Evolutionary conservation across 2,329 filamentous ascomycete genomes (phyloP), one percentile per base, ranked within the genome.

Genomic region (Anthostomella pinea): DNA sequence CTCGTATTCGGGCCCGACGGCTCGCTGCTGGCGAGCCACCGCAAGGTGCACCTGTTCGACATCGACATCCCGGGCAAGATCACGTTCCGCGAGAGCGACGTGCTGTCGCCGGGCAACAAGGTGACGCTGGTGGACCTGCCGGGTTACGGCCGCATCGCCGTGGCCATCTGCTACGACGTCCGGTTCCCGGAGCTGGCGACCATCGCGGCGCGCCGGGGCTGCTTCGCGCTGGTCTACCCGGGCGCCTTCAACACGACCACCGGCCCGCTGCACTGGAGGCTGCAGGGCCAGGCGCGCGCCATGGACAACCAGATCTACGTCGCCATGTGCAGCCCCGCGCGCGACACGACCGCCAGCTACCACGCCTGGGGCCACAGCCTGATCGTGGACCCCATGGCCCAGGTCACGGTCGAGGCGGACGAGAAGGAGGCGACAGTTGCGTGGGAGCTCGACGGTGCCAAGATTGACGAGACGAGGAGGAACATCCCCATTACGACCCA

Each of bases 221-320:
- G 81, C 39, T 98, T 98, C 63, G 74, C 87, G 29, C 77, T 97
- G 35, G 62, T 97, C 13, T 97, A 96, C 64, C 93, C 93, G 0
- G 93, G 89, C n/a, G 93, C 93, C 1, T 98, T 98, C 73, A 98
- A 97, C 65, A 72, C 86, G 42, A 95, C 89, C 1, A 98, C 93
- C 0, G 93, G 93, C 0, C 83, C 86, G 5, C 65, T 97, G 62
- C 93, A 98, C 65, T 98, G 93, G 93, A 76, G 81, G 39, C 68
- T 98, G 49, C 78, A 86, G 54, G 91, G 83, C 1, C 77, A 87
- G 48, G 89, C 85, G 10, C 73, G 93, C 45, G 93, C 91, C 5
- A 75, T 95, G 52, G 91, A 98, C 58, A 97, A 97, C 60, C 89
- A 98, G 70, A 70, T 94, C 8, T 97, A 94, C 62, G 89, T 97